Evolutionary conservation across 192 early-diverging fungal species (phyloP), one percentile per base, ranked within the genome.

Genomic region (Rhizoclosmatium sp.): DNA sequence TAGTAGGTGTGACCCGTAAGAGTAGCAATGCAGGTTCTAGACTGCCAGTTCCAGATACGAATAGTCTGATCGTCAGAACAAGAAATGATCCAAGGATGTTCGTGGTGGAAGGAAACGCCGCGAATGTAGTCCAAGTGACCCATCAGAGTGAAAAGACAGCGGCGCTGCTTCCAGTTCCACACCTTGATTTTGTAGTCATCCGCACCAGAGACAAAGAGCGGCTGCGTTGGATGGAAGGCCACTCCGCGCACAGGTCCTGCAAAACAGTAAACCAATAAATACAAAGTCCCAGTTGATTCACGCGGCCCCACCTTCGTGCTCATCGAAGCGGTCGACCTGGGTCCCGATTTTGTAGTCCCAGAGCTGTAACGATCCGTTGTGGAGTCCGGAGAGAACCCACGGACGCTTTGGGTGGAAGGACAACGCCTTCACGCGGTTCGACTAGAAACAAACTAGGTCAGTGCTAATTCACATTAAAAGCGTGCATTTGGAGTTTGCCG

Each of bases 11-110:
- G 98, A 3, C 98, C 98, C 0, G 98, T 97, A 45, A 99, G 86
- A 60, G 98, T 95, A 42, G 96, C 95, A 75, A 99, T 98, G 79
- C 96, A 98, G 83, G 92, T 97, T 68, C 97, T 88, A 45, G 95
- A 97, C 84, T 99, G 98, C 98, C 98, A 99, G 89, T 99, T 99
- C 98, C 98, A 99, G 70, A 99, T 98, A 66, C 98, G 94, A 77
- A 98, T 97, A 4, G 98, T 98, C 81, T 99, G 96, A 85, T 99
- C 98, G 79, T 99, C 98, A 4, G 96, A 97, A 68, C 94, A 93
- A 74, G 90, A 93, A 75, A 98, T 92, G 69, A 99, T 98, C 98
- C 98, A 99, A 45, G 98, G 98, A 79, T 93, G 92, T 84, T 99
- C 98, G 79, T 95, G 93, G 81, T 99, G 98, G 85, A 99, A 99